Base-by-base conservation (phyloP, 345 rosid genomes). In the Conringia planisiliqua region DNA sequence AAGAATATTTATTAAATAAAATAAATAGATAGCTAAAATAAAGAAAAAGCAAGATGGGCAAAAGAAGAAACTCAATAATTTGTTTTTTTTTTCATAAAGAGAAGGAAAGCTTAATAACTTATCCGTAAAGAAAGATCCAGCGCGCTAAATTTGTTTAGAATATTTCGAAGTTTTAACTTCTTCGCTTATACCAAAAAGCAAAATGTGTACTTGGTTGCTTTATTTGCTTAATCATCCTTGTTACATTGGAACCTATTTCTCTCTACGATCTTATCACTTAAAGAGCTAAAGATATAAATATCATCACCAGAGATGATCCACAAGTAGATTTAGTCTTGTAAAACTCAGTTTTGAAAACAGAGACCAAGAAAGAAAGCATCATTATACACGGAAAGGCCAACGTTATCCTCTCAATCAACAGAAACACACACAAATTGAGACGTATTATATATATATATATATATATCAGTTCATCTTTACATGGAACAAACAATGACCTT, bases 21-120 rank as follows among this genome's bases (percentile, higher is more conserved):
- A 14, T 24, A 9, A 35, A 46, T 14, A 12, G 48, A 27, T 1
- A 44, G 29, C 20, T 33, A 47, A 33, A 73, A 17, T 43, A 74
- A 75, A 39, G 29, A 30, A 52, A 69, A 56, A 62, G 69, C 46
- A 52, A 76, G 62, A 52, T 75, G 68, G 73, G 69, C 39, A 50
- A 60, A 74, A 66, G 78, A 75, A 56, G 66, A 43, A 14, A 55
- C 32, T 54, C 14, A 6, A 18, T 33, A 47, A 44, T 4, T 47
- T 62, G 22, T 52, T 50, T 57, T 17, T 12, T 52, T 50, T 57
- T 17, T 12, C 0, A n/a, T 10, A 72, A 16, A 62, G 40, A 52
- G 2, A 35, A 66, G 0, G 20, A 74, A 38, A 57, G 30, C 68
- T 48, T 29, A 56, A 26, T 67, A 68, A 68, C 63, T 60, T 68